Evolutionary conservation across 108 stramenopile genomes (phyloP).

Genomic region (Cylindrotheca closterium): DNA sequence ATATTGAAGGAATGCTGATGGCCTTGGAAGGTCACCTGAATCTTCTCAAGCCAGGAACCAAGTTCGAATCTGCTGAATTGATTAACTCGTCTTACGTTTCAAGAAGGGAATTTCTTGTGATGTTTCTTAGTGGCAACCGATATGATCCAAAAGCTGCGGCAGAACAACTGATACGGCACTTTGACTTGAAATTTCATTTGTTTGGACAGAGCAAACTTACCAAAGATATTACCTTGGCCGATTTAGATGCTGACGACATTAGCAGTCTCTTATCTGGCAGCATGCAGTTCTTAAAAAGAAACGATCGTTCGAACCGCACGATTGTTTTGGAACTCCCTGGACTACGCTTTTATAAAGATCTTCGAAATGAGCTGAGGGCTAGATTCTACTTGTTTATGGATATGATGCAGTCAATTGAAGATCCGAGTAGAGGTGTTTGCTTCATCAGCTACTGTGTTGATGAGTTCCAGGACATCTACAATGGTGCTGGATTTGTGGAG

Average conservation of each 20-base stretch:
- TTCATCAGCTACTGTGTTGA: neutral
- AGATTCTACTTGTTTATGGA: neutral
- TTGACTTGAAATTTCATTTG: conserved; percentile 11
- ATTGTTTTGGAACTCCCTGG: conserved; percentile 10
- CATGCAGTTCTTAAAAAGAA: conserved; percentile 11
- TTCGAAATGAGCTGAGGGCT: conserved; percentile 1
- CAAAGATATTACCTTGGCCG: neutral
- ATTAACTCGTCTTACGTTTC: conserved; percentile 21
- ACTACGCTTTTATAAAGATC: conserved; percentile 9
- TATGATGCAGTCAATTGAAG: neutral
- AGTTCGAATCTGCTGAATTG: conserved; percentile 4
- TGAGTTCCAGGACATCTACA: neutral
- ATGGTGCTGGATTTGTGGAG: neutral
- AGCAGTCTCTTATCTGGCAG: conserved; percentile 10
- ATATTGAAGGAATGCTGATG: conserved; percentile 3
- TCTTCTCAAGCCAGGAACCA: neutral
- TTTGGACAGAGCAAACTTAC: conserved; percentile 10
- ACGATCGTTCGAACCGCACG: conserved; percentile 12
- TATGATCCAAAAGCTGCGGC: conserved; percentile 12
- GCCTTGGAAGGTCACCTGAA: neutral
- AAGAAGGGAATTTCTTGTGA: conserved; percentile 3
- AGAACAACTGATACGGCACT: conserved; percentile 1
- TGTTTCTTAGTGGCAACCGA: conserved; percentile 11
- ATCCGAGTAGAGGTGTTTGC: neutral
- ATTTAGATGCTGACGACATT: conserved; percentile 14